Percentiles rank a stretch among this genome's conserved stretches.
These are phyloP conservation scores for Prasinococcaceae sp. DNA, from an alignment of 139 green algal genomes.

Conservation along the genomic window DNA sequence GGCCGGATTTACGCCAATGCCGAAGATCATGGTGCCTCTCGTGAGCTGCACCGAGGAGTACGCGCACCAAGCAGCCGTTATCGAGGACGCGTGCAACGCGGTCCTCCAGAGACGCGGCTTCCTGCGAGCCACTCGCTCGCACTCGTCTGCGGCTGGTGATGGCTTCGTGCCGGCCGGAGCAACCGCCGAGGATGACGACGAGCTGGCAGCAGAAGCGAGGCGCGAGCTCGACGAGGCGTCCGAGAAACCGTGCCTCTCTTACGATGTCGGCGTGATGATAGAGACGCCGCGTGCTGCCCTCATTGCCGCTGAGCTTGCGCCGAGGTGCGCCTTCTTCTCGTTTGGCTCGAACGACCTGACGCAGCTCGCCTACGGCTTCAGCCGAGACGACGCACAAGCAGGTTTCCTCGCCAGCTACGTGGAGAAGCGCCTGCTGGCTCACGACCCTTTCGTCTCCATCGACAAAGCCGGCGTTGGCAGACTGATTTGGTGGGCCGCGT, in stretches of 20 bases:
- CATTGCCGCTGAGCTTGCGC: slow-evolving; percentile 54
- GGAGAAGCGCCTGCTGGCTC: slow-evolving; percentile 35
- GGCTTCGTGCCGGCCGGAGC: too few relatives aligned
- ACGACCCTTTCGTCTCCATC: slow-evolving; percentile 76
- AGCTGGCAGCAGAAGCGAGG: too few relatives aligned
- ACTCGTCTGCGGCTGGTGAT: too few relatives aligned
- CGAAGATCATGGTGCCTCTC: slow-evolving; percentile 86
- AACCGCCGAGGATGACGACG: too few relatives aligned
- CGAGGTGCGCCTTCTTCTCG: slow-evolving; percentile 74
- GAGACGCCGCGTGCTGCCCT: slow-evolving; percentile 73
- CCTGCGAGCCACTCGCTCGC: too few relatives aligned
- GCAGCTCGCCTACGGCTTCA: slow-evolving; percentile 76
- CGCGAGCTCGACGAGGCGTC: too few relatives aligned
- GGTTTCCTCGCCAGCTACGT: slow-evolving; percentile 77
- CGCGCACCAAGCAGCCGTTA: too few relatives aligned
- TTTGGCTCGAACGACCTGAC: slow-evolving; percentile 92
- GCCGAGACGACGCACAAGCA: slow-evolving; percentile 63
- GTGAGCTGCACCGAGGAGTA: slow-evolving; percentile 59
- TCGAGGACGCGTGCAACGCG: too few relatives aligned
- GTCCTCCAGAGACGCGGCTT: too few relatives aligned
- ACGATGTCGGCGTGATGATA: slow-evolving; percentile 80
- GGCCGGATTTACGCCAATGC: slow-evolving; percentile 32
- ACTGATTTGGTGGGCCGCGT: slow-evolving; percentile 58
- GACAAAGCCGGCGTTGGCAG: slow-evolving; percentile 69
- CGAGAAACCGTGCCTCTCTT: too few relatives aligned